Base-by-base conservation (phyloP, 2,329 filamentous ascomycete species). In the Zymoseptoria crescenta region DNA sequence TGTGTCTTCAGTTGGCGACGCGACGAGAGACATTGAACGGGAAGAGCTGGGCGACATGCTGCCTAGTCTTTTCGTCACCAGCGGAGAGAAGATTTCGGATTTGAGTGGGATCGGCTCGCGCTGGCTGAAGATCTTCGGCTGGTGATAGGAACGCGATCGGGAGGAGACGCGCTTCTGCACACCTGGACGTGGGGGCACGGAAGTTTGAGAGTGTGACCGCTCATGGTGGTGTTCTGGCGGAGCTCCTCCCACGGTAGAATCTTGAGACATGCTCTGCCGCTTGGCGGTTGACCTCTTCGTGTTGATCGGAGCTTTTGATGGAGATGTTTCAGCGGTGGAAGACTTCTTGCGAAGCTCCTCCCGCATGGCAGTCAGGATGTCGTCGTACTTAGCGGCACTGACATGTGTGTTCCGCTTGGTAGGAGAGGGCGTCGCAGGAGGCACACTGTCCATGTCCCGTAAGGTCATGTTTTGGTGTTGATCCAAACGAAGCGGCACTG, bases 321-420 rank as follows among this genome's bases (percentile, higher is more conserved):
- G 55, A n/a, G 51, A 52, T 27, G 24, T 41, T 53, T 24, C 41
- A 28, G 52, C 13, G 4, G 28, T 49, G 52, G 27, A 27, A 8
- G 61, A 54, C 58, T 64, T 64, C 52, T 62, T 66, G 6, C 70
- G 64, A 24, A 73, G 57, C 54, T 70, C 68, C 49, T 72, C 70
- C n/a, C 69, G 67, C 71, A 73, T 71, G 9, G 68, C 62, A 16
- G 68, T 66, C n/a, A 73, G 57, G 51, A 73, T 69, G 8, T 69
- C 67, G 54, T 71, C 68, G 54, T 73, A 73, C 50, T 65, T 65
- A 7, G 62, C 29, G n/a, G 63, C 59, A 21, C 62, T 65, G 9
- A 55, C 52, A 49, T 64, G 58, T 24, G 56, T 59, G 52, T 54
- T 51, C n/a, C 56, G 60, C 6, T 65, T 56, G 21, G 52, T 62